Evolutionary conservation across 208 protist genomes (phyloP), one percentile per base, ranked within the genome.

Genomic region (Acanthamoeba healyi): DNA sequence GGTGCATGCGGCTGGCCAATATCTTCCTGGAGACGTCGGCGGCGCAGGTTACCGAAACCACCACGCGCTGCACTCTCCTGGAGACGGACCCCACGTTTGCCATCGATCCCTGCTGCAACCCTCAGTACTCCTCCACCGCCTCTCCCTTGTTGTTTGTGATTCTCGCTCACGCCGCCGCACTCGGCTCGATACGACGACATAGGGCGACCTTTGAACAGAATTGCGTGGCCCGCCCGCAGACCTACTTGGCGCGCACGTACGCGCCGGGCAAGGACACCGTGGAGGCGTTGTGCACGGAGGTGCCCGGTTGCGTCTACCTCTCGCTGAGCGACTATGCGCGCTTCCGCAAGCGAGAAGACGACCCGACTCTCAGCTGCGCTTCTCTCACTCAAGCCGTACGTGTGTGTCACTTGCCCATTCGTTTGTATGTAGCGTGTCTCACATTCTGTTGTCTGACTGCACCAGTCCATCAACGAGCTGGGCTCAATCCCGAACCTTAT

Each of bases 261-360:
- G 4, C 36, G 42, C 17, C 44, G 44, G 22, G 2, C n/a, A 29
- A 84, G 44, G 5, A 29, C 2, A 7, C 9, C 9, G 74, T 84
- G 40, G 74, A 56, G 44, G 19, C 2, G 5, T 6, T 56, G 26
- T 84, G 74, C 74, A 17, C 38, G 26, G 36, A 46, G 74, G 44
- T 56, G 38, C 74, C 74, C n/a, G 74, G 74, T 1, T 84, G 74
- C 74, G 36, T 84, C 74, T 84, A 84, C 74, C 74, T 84, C 44
- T 84, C 74, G 42, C 44, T 84, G 40, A 56, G 32, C 74, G 74
- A 84, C 74, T 84, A 84, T 22, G 9, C 42, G 4, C 42, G 42
- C 36, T 84, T 56, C 29, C 19, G 17, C n/a, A n/a, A 84, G 15
- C 44, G 36, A 3, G 74, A 84, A 24, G 42, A 49, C 44, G 44